Evolutionary conservation across 306 rosid species (phyloP), one percentile per base, ranked within the genome.

Genomic region (Pyrus betulifolia): DNA sequence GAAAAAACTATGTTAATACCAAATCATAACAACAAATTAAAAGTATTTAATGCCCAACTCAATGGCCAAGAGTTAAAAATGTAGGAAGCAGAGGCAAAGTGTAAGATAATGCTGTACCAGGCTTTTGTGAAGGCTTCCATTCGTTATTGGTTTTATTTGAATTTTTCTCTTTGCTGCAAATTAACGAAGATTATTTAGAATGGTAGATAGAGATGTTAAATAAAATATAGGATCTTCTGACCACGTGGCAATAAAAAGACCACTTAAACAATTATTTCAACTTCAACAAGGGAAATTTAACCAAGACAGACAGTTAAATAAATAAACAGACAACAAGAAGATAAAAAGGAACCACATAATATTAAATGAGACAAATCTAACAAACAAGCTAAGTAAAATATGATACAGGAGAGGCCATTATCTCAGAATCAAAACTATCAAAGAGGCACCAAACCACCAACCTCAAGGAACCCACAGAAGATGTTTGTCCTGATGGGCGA

Each of bases 401-500:
- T 18, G 25, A 31, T 18, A 31, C 5, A 64, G n/a, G 8, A 64
- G 10, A 18, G 45, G 33, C 6, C 69, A 31, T 64, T 18, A 64
- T 64, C 69, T 31, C 6, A 64, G 45, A 64, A 64, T 68, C 3
- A 17, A 59, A 59, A 69, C 21, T 1, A 60, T 45, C 49, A 59
- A 21, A 60, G 13, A 18, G 4, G 22, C 6, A 8, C 52, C 67
- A 59, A 27, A 22, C 67, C 33, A 80, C 87, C 74, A 77, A 88
- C 92, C 98, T 96, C 72, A 87, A 75, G 57, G 82, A 76, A 76
- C 79, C 87, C 28, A 74, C 61, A 60, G 92, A 84, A 78, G 98
- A 87, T 71, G 91, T 74, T 82, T 90, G 93, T 35, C 97, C 99
- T 1, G 96, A 85, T 15, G 92, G 96, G 59, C 87, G 89, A 80